Evolutionary conservation across 139 green algal species (phyloP), one percentile per base, ranked within the genome.

Genomic region (Diplosphaera chodatii): DNA sequence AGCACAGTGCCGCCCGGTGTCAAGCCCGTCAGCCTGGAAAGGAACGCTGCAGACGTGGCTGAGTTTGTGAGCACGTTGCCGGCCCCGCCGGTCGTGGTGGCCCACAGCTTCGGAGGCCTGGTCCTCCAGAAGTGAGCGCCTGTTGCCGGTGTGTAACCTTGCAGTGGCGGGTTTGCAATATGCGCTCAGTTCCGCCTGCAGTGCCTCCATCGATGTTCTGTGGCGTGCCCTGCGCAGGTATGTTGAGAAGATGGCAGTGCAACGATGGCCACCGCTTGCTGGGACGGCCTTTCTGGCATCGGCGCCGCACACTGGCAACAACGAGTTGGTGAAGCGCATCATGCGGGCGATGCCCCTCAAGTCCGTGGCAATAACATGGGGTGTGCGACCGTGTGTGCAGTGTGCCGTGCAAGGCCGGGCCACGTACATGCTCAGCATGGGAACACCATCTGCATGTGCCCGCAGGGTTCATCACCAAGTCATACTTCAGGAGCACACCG

Each of bases 51-150:
- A 20, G 90, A 94, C 75, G 63, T 93, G 22, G 80, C 78, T 8
- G 71, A 74, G 23, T 74, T 94, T 16, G 68, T 91, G 20, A 48
- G 48, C 1, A 55, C 71, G 21, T 34, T 92, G 32, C 64, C 74
- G 0, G 6, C n/a, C 1, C 70, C 85, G 3, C 92, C 92, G 0
- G 80, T 97, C 2, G 32, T 97, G 8, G 67, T 96, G 4, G 83
- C 79, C 3, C 92, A 97, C 72, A 90, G 79, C 23, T 96, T 97
- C 72, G 91, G 88, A 0, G 92, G 89, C 13, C 68, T 97, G 23
- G 78, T 94, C 15, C 74, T 84, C 32, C 90, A 97, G 73, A 82
- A 86, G 78, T 97, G 78, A 55, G 70, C 64, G 16, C 48, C 25
- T 48, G 31, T 22, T n/a, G n/a, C n/a, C n/a, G n/a, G n/a, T n/a